Evolutionary conservation across 2,329 filamentous ascomycete species (phyloP).

Genomic region (Sporothrix brunneoviolacea): DNA sequence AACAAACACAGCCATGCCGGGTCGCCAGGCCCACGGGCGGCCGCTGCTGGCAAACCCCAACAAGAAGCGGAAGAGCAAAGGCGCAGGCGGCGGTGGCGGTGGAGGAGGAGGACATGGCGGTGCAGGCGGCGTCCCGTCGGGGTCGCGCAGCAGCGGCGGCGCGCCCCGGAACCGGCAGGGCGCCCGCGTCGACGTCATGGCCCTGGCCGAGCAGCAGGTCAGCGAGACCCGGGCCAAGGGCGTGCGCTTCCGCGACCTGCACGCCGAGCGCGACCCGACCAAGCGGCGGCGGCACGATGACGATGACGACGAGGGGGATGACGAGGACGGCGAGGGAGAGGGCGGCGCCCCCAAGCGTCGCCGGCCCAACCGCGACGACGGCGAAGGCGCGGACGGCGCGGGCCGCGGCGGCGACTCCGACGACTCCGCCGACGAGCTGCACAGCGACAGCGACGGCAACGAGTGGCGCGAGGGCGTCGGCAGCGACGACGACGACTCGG

Average conservation of each 20-base stretch:
- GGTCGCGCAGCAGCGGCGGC: constrained; percentile 15
- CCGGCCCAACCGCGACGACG: constrained; percentile 35
- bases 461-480: constrained; percentile 71
- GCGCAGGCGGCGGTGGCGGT: background rate
- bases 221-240: constrained; percentile 30
- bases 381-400: no score
- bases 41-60: constrained; percentile 34
- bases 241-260: constrained; percentile 40
- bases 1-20: constrained; percentile 38
- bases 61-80: constrained; percentile 30
- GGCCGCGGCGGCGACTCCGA: constrained; percentile 40
- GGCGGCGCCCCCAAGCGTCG: constrained; percentile 37
- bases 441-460: constrained; percentile 79
- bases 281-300: constrained; percentile 38
- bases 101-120: background rate
- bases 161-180: constrained; percentile 33
- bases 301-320: constrained; percentile 43
- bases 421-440: constrained; percentile 59
- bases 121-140: background rate
- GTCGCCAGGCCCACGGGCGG: constrained; percentile 53
- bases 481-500: constrained; percentile 54
- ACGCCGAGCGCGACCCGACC: constrained; percentile 39
- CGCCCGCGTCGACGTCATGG: constrained; percentile 49
- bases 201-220: constrained; percentile 48
- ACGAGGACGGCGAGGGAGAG: constrained; percentile 57